Evolutionary conservation across 192 early-diverging fungal species (phyloP).

Genomic region (Coemansia sp.): DNA sequence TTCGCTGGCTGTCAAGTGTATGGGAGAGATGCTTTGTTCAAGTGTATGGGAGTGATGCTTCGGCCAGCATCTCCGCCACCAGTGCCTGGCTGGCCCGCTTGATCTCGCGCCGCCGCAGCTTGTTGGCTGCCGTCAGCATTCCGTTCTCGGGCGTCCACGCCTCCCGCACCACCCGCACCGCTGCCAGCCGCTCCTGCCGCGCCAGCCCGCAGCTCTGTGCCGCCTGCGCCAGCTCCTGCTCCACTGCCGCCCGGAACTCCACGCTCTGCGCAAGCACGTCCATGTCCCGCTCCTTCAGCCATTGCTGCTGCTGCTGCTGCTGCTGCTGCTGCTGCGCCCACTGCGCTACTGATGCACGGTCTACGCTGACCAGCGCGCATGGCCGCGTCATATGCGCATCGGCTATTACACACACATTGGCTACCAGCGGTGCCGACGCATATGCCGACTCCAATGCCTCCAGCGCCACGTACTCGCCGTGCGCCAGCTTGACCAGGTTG

Average conservation of each 20-base stretch:
- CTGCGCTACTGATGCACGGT: slow-evolving; percentile 13
- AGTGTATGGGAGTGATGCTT: not conserved
- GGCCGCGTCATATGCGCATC: slow-evolving; percentile 69
- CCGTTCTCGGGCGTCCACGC: slow-evolving; percentile 92
- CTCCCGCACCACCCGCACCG: slow-evolving; percentile 65
- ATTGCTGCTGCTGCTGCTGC: too few species aligned
- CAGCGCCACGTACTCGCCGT: slow-evolving; percentile 93
- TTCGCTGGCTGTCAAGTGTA: too few species aligned
- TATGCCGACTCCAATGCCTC: slow-evolving; percentile 93
- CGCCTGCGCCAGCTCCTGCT: slow-evolving; percentile 28
- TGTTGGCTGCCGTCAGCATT: slow-evolving; percentile 91
- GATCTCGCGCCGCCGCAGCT: slow-evolving; percentile 82
- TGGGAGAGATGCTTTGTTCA: too few species aligned
- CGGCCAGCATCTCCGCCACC: slow-evolving; percentile 12
- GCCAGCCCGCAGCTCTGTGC: slow-evolving; percentile 70
- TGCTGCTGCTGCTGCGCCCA: not conserved
- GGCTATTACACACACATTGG: slow-evolving; percentile 76
- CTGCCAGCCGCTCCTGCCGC: slow-evolving; percentile 68
- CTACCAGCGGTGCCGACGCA: slow-evolving; percentile 66
- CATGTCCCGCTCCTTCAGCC: not conserved
- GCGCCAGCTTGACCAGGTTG: slow-evolving; percentile 89
- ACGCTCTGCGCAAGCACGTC: not conserved
- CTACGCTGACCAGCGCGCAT: slow-evolving; percentile 72
- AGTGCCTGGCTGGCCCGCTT: slow-evolving; percentile 57
- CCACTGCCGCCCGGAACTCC: slow-evolving; percentile 1